Conservation (phyloP, 305 asterid species). For the Ajuga reptans region DNA sequence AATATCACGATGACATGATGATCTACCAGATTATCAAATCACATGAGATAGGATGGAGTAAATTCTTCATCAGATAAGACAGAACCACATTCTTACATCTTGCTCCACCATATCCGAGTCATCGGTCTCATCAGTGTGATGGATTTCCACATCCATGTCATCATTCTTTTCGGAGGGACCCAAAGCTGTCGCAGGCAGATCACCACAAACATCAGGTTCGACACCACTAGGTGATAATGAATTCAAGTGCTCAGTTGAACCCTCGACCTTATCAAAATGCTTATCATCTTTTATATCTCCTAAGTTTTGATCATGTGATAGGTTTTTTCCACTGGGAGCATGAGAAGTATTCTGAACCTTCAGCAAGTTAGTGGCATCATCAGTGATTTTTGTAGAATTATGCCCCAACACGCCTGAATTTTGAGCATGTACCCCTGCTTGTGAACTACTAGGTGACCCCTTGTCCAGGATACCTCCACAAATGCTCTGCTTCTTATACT, state of each 20-base stretch:
- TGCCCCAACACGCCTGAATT: slow-evolving; percentile 18
- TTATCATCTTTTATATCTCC: slow-evolving; percentile 26
- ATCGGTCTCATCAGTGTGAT: slow-evolving; percentile 43
- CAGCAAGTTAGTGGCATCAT: slow-evolving; percentile 23
- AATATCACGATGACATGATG: slow-evolving; percentile 1
- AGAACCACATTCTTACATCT: slow-evolving; percentile 53
- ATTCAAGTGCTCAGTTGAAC: slow-evolving; percentile 33
- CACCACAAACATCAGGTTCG: slow-evolving; percentile 31
- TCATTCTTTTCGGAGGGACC: slow-evolving; percentile 32
- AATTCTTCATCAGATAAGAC: slow-evolving; percentile 13
- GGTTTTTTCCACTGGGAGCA: slow-evolving; percentile 25
- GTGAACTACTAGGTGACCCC: slow-evolving; percentile 31
- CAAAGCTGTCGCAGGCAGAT: slow-evolving; percentile 27
- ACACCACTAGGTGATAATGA: slow-evolving; percentile 25
- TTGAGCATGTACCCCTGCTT: slow-evolving; percentile 25
- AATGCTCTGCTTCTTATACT: slow-evolving; percentile 24
- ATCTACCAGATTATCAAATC: slow-evolving; percentile 14
- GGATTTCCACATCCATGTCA: slow-evolving; percentile 40
- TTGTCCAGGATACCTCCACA: slow-evolving; percentile 28
- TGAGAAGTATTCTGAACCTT: slow-evolving; percentile 28
- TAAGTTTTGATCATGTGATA: slow-evolving; percentile 16
- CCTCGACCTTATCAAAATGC: slow-evolving; percentile 26
- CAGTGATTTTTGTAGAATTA: slow-evolving; percentile 23
- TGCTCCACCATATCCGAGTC: slow-evolving; percentile 80
- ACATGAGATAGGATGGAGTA: slow-evolving; percentile 7